phyloP scores from a whole-genome alignment of 331 rosid genomes.

The Quercus tomentella region DNA sequence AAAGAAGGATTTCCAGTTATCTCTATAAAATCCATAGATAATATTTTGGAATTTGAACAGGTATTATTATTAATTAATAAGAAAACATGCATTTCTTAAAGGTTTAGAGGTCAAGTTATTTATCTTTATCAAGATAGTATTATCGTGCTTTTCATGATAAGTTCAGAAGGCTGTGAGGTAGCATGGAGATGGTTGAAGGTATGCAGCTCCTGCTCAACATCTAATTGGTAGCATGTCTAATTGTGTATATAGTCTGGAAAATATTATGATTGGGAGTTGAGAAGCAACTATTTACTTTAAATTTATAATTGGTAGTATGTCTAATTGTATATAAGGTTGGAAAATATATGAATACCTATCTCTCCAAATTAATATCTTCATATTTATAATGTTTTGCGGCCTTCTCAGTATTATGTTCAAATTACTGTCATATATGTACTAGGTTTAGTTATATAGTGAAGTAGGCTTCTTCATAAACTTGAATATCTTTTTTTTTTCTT shows the following conservation, averaged over 20 bases:
- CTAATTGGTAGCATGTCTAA: slow-evolving; percentile 34
- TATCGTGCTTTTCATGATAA: background rate
- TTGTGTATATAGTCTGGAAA: too few species aligned
- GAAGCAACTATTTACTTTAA: too few species aligned
- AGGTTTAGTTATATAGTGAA: background rate
- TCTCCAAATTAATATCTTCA: background rate
- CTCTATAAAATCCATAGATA: slow-evolving; percentile 40
- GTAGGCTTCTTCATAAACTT: background rate
- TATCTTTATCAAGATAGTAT: slow-evolving; percentile 6
- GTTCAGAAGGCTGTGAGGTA: too few species aligned
- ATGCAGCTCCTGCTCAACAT: slow-evolving; percentile 67
- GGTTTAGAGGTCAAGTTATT: background rate
- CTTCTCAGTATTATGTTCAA: background rate
- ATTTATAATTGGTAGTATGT: too few species aligned
- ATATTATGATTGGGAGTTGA: too few species aligned
- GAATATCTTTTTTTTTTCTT: background rate
- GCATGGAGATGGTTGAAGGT: background rate
- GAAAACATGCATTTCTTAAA: background rate
- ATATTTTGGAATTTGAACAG: slow-evolving; percentile 7
- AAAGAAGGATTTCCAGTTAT: slow-evolving; percentile 38
- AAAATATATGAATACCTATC: background rate
- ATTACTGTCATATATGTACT: background rate
- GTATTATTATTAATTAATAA: slow-evolving; percentile 36
- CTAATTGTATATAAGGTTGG: background rate
- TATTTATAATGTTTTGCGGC: background rate